phyloP scores from a whole-genome alignment of 192 early-diverging fungal genomes.

The Phlyctochytrium planicorne region DNA sequence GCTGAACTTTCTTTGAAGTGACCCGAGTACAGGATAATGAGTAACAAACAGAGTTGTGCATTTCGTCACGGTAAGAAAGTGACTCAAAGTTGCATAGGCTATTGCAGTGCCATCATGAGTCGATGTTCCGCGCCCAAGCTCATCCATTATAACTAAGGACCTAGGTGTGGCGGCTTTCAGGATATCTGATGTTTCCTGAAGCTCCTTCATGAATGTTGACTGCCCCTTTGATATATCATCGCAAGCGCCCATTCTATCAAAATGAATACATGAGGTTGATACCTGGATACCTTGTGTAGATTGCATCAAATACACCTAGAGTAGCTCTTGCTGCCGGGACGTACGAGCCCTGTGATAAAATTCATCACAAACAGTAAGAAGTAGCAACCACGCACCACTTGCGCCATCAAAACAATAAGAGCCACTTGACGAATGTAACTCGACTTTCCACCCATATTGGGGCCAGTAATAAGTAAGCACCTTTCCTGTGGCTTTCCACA shows the following conservation, averaged over 20 bases:
- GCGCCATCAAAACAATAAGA: constrained; percentile 56
- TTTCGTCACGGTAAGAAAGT: constrained; percentile 52
- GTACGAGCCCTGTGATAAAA: constrained; percentile 48
- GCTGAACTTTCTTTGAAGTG: constrained; percentile 6
- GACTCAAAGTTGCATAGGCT: constrained; percentile 61
- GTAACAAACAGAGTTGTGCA: constrained; percentile 74
- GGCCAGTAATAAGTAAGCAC: constrained; percentile 40
- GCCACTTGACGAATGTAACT: constrained; percentile 41
- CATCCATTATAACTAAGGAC: constrained; percentile 74
- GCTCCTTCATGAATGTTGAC: constrained; percentile 71
- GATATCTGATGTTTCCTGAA: constrained; percentile 43
- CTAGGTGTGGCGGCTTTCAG: constrained; percentile 26
- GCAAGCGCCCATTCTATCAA: constrained; percentile 53
- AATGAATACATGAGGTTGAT: not conserved
- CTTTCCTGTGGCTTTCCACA: constrained; percentile 15
- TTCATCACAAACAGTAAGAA: not conserved
- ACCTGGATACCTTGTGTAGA: constrained; percentile 51
- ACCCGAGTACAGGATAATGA: constrained; percentile 59
- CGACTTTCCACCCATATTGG: constrained; percentile 77
- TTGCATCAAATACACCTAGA: constrained; percentile 68
- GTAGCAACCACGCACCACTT: constrained; percentile 45
- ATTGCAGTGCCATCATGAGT: constrained; percentile 77
- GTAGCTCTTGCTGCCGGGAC: constrained; percentile 66
- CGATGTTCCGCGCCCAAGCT: constrained; percentile 77
- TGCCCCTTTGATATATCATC: constrained; percentile 65